A percentile compares a stretch with the other conserved stretches of the same genome.
Conservation (phyloP, 495 filamentous ascomycete species). For the Neurospora sp. region DNA sequence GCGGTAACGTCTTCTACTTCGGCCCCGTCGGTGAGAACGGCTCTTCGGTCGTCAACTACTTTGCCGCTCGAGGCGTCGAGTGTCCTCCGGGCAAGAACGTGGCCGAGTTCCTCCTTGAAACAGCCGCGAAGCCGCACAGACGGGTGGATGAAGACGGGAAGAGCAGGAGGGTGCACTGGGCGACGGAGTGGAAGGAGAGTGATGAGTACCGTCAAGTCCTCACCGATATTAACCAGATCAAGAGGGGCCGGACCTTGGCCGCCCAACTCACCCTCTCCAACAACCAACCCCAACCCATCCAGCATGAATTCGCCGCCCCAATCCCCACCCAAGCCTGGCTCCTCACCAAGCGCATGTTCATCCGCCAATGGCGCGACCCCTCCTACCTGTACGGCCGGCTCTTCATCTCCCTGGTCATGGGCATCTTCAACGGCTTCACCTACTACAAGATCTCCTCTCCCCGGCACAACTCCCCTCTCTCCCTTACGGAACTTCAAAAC, state of each 20-base stretch:
- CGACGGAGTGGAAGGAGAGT: conserved; percentile 63
- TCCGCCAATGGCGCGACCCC: conserved; percentile 72
- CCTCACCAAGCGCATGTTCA: conserved; percentile 53
- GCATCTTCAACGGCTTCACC: conserved; percentile 77
- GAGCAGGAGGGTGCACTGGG: conserved; percentile 59
- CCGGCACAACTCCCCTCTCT: background rate
- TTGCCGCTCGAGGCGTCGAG: conserved; percentile 55
- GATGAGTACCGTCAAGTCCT: conserved; percentile 55
- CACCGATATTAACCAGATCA: conserved; percentile 62
- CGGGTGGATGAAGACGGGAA: conserved; percentile 49
- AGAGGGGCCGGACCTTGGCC: conserved; percentile 12
- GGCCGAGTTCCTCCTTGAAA: conserved; percentile 81
- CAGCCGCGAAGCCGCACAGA: conserved; percentile 58
- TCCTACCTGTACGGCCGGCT: conserved; percentile 61
- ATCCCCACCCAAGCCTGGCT: conserved; percentile 32
- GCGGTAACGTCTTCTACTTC: conserved; percentile 65
- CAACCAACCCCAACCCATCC: conserved; percentile 18
- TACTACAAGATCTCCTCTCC: conserved; percentile 53
- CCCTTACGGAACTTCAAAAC: conserved; percentile 61
- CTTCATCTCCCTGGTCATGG: conserved; percentile 44
- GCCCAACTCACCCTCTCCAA: conserved; percentile 24
- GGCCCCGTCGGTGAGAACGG: conserved; percentile 46
- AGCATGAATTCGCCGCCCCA: conserved; percentile 29
- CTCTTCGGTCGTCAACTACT: conserved; percentile 35
- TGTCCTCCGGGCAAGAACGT: conserved; percentile 59